Evolutionary conservation across 1,139 yeast species (phyloP).

Genomic region (Arxiozyma bovina): DNA sequence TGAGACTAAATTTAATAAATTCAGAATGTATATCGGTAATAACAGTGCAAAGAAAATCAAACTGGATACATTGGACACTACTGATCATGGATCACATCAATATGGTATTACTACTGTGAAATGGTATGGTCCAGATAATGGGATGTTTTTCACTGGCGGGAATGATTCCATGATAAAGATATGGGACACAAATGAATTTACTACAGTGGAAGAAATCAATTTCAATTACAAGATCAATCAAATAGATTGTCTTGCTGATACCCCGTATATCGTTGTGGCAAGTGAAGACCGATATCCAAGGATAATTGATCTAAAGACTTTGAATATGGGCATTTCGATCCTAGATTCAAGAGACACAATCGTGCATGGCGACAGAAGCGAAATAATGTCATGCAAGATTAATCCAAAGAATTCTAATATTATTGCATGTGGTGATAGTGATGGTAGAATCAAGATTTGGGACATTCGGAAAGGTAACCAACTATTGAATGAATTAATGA

Average conservation of each 20-base stretch:
- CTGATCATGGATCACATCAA: slow-evolving; percentile 36
- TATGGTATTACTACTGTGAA: slow-evolving; percentile 65
- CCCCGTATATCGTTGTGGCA: slow-evolving; percentile 51
- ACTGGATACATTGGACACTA: background rate
- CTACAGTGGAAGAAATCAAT: slow-evolving; percentile 58
- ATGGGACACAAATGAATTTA: slow-evolving; percentile 68
- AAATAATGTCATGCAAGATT: slow-evolving; percentile 64
- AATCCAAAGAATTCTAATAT: slow-evolving; percentile 46
- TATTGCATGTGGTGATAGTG: slow-evolving; percentile 69
- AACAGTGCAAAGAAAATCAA: slow-evolving; percentile 22
- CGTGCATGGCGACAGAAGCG: slow-evolving; percentile 42
- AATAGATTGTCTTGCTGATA: slow-evolving; percentile 33
- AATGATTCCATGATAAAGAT: slow-evolving; percentile 69
- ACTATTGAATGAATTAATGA: slow-evolving; percentile 13
- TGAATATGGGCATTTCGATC: slow-evolving; percentile 18
- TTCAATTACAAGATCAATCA: slow-evolving; percentile 43
- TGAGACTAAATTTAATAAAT: slow-evolving; percentile 19
- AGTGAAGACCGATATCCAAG: slow-evolving; percentile 64
- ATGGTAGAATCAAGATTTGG: slow-evolving; percentile 45
- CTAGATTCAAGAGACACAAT: slow-evolving; percentile 52
- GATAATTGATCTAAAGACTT: slow-evolving; percentile 53
- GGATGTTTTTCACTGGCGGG: slow-evolving; percentile 75
- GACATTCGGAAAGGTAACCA: slow-evolving; percentile 22
- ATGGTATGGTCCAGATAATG: slow-evolving; percentile 91
- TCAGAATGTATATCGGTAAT: slow-evolving; percentile 33